phyloP scores from a whole-genome alignment of 2,329 filamentous ascomycete genomes.

The Verticillium dahliae region DNA sequence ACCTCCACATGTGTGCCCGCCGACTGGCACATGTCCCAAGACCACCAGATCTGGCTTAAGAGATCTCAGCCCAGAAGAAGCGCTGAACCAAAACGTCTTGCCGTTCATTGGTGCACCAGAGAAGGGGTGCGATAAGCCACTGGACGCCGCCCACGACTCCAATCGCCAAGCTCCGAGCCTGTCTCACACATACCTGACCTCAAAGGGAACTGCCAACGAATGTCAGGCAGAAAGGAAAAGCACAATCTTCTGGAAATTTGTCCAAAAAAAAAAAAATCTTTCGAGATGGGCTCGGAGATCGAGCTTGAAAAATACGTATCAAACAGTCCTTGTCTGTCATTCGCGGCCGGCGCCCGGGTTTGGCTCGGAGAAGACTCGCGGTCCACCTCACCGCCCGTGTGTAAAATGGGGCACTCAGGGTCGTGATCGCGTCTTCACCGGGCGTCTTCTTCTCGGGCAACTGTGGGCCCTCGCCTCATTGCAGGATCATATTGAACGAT shows the following conservation, averaged over 20 bases:
- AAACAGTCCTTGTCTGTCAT: not conserved
- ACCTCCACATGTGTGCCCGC: not conserved
- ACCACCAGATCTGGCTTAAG: not conserved
- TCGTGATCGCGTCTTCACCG: not conserved
- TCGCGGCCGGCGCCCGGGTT: not conserved
- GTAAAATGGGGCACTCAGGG: not conserved
- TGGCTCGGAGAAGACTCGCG: slow-evolving; percentile 1
- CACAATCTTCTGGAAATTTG: not conserved
- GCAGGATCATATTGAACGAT: not conserved
- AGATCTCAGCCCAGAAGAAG: not conserved
- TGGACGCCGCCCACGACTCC: not conserved
- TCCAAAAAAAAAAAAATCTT: not conserved
- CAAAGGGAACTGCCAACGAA: no score
- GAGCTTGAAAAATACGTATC: not conserved
- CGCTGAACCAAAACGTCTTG: not conserved
- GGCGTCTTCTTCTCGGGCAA: not conserved
- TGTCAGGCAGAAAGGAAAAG: no score
- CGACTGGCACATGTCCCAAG: not conserved
- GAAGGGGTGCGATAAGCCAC: not conserved
- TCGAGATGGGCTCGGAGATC: not conserved
- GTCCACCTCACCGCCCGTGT: not conserved
- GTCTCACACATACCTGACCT: no score
- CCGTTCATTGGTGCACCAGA: not conserved
- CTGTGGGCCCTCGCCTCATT: slow-evolving; percentile 1
- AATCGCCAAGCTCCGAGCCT: not conserved